These are phyloP conservation scores for Digitaria exilis DNA, from an alignment of 202 grass and related monocot genomes.

Conservation along the genomic window DNA sequence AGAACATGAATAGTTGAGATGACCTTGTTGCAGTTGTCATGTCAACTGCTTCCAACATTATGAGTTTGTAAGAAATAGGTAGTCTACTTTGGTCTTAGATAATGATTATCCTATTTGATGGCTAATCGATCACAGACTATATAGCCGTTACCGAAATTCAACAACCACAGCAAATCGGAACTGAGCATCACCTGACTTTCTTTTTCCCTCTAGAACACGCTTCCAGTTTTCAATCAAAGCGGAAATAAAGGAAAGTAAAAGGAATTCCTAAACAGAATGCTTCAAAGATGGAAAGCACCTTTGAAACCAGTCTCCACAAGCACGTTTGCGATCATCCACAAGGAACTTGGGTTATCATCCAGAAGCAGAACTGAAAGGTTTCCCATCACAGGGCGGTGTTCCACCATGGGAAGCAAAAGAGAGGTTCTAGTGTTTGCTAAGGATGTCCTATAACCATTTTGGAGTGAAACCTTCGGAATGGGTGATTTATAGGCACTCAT, in stretches of 20 bases:
- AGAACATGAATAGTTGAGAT: slow-evolving; percentile 14
- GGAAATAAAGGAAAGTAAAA: background rate
- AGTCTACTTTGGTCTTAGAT: background rate
- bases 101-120: slow-evolving; percentile 1
- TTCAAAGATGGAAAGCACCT: slow-evolving; percentile 30
- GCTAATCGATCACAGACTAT: background rate
- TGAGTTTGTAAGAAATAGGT: slow-evolving; percentile 6
- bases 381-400: slow-evolving; percentile 17
- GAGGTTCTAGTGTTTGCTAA: background rate
- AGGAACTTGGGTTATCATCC: slow-evolving; percentile 14
- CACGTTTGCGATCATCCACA: background rate
- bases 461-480: background rate
- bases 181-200: background rate
- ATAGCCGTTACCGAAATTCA: background rate
- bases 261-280: background rate
- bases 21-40: slow-evolving; percentile 5
- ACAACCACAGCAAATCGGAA: background rate
- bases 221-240: background rate
- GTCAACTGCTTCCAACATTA: background rate
- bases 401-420: slow-evolving; percentile 1
- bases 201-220: slow-evolving; percentile 23
- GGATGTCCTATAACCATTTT: background rate
- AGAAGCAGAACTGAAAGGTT: slow-evolving; percentile 35
- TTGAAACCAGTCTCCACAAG: slow-evolving; percentile 23
- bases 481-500: background rate